Evolutionary conservation across 192 early-diverging fungal species (phyloP).

Genomic region (Coemansia sp.): DNA sequence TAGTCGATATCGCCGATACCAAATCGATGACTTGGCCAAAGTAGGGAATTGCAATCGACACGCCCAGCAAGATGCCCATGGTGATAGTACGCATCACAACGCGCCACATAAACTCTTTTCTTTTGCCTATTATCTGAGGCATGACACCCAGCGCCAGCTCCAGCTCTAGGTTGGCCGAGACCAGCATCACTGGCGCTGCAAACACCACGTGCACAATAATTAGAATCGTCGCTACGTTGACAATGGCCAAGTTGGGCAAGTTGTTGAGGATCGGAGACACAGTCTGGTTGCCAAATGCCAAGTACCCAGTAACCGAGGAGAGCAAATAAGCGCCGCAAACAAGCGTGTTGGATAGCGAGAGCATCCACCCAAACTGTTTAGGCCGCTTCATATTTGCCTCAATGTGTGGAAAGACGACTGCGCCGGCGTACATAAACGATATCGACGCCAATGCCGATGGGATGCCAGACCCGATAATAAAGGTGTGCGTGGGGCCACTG

Average conservation of each 20-base stretch:
- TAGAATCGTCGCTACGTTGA: conserved; percentile 68
- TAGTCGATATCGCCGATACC: conserved; percentile 78
- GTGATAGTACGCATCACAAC: conserved; percentile 61
- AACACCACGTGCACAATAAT: conserved; percentile 84
- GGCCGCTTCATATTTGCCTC: conserved; percentile 81
- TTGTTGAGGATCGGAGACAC: conserved; percentile 72
- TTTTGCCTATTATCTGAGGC: conserved; percentile 56
- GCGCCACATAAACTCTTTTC: conserved; percentile 62
- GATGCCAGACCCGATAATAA: conserved; percentile 68
- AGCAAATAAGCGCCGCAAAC: conserved; percentile 72
- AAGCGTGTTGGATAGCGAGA: conserved; percentile 63
- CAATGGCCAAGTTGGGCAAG: conserved; percentile 64
- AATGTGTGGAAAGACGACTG: conserved; percentile 82
- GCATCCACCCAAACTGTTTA: conserved; percentile 67
- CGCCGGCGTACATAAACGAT: conserved; percentile 83
- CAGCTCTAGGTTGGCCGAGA: conserved; percentile 72
- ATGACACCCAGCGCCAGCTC: conserved; percentile 71
- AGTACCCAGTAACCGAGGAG: conserved; percentile 74
- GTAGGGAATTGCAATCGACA: conserved; percentile 77
- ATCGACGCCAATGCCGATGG: conserved; percentile 79
- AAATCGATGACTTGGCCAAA: conserved; percentile 81
- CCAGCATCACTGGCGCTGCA: conserved; percentile 79
- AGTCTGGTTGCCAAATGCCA: conserved; percentile 68
- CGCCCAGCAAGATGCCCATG: conserved; percentile 61
- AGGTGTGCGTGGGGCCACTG: conserved; percentile 46